Conservation (phyloP, 2,329 filamentous ascomycete genomes). For the Hysterium pulicare region DNA sequence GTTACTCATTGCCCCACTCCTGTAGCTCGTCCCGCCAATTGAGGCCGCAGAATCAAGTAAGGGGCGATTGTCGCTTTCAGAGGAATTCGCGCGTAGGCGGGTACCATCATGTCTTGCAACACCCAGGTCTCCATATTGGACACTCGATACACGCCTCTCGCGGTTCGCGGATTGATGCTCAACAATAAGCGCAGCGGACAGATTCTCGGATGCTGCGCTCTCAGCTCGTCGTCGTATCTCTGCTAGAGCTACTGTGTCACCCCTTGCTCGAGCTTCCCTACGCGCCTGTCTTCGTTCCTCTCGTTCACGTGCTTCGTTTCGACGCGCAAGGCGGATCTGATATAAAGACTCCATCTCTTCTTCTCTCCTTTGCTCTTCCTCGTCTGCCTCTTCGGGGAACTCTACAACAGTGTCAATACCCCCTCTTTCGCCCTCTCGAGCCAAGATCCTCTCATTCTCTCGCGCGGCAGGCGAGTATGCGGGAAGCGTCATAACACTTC, state of each 20-base stretch:
- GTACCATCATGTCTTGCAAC: slow-evolving; percentile 76
- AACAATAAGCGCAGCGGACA: slow-evolving; percentile 48
- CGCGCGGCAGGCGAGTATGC: slow-evolving; percentile 72
- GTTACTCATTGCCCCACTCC: slow-evolving; percentile 21
- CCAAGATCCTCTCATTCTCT: slow-evolving; percentile 77
- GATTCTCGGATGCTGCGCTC: slow-evolving; percentile 38
- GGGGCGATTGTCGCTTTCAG: slow-evolving; percentile 68
- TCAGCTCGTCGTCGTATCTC: slow-evolving; percentile 51
- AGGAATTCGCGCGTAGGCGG: slow-evolving; percentile 67
- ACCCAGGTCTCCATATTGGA: slow-evolving; percentile 73
- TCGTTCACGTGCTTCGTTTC: slow-evolving; percentile 71
- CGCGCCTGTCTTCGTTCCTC: slow-evolving; percentile 70
- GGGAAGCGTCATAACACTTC: slow-evolving; percentile 92
- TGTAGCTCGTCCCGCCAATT: slow-evolving; percentile 43
- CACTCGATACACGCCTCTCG: slow-evolving; percentile 67
- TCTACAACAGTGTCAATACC: slow-evolving; percentile 91
- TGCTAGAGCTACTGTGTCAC: slow-evolving; percentile 67
- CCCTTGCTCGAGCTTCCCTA: slow-evolving; percentile 67
- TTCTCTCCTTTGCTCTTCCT: slow-evolving; percentile 74
- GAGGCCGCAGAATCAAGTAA: slow-evolving; percentile 69
- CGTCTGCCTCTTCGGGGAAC: slow-evolving; percentile 73
- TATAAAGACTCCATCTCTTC: slow-evolving; percentile 92
- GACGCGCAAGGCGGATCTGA: slow-evolving; percentile 76
- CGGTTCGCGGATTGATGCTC: slow-evolving; percentile 61
- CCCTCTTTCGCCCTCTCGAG: slow-evolving; percentile 82